phyloP scores from a whole-genome alignment of 345 rosid genomes.

The Litchi chinensis region DNA sequence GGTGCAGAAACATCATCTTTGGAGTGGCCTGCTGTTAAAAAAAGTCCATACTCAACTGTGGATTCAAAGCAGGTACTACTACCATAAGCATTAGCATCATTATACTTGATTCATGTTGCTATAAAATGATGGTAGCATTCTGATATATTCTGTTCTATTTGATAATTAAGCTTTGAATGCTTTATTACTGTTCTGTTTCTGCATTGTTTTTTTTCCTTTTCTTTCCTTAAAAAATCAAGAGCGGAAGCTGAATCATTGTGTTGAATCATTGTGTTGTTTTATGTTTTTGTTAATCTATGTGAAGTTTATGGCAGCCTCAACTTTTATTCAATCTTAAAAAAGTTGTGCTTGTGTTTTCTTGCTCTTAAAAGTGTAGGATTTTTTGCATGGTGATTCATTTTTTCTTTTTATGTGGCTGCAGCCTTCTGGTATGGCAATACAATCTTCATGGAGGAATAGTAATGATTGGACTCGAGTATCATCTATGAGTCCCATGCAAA shows the following conservation, averaged over 20 bases:
- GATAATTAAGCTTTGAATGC: background rate
- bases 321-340: background rate
- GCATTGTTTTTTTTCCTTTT: background rate
- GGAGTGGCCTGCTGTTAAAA: slow-evolving; percentile 48
- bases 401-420: slow-evolving; percentile 36
- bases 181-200: background rate
- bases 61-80: slow-evolving; percentile 45
- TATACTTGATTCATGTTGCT: background rate
- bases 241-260: background rate
- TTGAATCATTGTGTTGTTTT: background rate
- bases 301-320: background rate
- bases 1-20: slow-evolving; percentile 39
- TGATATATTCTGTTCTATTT: background rate
- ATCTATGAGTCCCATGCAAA: slow-evolving; percentile 40
- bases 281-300: background rate
- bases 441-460: slow-evolving; percentile 60
- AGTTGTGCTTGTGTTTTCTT: slow-evolving; percentile 9
- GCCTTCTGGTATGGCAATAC: slow-evolving; percentile 45
- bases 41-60: slow-evolving; percentile 34
- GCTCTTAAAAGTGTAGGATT: background rate
- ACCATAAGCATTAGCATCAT: background rate
- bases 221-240: background rate
- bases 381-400: slow-evolving; percentile 14
- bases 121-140: background rate
- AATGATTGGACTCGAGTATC: slow-evolving; percentile 37